Base-by-base conservation (phyloP, 805 yeast genomes). In the Metschnikowia vanudenii region DNA sequence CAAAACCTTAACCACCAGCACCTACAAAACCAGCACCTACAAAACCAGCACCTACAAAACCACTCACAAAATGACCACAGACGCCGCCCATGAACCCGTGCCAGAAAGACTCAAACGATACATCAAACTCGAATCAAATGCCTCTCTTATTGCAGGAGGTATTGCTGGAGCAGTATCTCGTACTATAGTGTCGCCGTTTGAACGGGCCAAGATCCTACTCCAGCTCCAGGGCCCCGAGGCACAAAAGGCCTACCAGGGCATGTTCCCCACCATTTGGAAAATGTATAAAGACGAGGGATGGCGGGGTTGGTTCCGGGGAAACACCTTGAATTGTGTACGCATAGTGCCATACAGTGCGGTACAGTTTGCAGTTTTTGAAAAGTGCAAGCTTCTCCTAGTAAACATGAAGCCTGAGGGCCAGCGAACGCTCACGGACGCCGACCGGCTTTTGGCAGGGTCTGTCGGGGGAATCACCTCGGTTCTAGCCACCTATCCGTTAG, bases 331-430 rank as follows among this genome's bases (percentile, higher is more conserved):
- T 64, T 91, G 97, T 71, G 67, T 92, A 1, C 74, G 99, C 45
- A 88, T 94, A 20, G 81, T 92, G 51, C 99, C 99, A 1, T 92
- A 92, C 61, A 83, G 92, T 49, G 97, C 98, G 0, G 95, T 90
- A 12, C 99, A 92, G 67, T 92, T 88, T 68, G 79, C 89, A 24
- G 89, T 86, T 7, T 92, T 86, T 64, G 92, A 92, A 56, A 63
- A 73, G 39, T 68, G 78, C 56, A 86, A 82, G 60, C 69, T 57
- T 29, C 48, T 68, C 29, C 52, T 79, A 10, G 28, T 66, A 5
- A 37, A 40, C 37, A 43, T 61, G 49, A 42, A 61, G 52, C 46
- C 59, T 49, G 47, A 56, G 43, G 49, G 75, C 11, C 36, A 47
- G 18, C 50, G 31, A 20, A 63, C 77, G 28, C 63, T 84, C 47